A percentile compares a stretch with the other conserved stretches of the same genome.
Conservation (phyloP, 1,284 basidiomycete genomes). For the Neonothopanus nambi region DNA sequence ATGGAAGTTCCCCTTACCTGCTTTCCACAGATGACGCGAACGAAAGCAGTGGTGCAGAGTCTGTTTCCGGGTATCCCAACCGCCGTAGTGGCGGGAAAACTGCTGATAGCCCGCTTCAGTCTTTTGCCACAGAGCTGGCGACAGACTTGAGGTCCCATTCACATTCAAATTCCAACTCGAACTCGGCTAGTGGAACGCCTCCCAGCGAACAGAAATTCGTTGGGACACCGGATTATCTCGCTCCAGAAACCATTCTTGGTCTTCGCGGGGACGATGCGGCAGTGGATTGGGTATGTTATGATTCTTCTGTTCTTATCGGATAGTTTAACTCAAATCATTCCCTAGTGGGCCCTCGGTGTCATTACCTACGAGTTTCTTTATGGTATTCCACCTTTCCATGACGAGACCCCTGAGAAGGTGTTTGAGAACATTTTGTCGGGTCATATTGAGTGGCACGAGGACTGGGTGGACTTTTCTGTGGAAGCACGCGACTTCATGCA, state of each 20-base stretch:
- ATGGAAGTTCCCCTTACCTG: conserved; percentile 65
- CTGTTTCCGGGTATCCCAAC: conserved; percentile 54
- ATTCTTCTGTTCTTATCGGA: conserved; percentile 9
- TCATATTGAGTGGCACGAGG: conserved; percentile 94
- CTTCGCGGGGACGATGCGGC: conserved; percentile 93
- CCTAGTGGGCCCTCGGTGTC: conserved; percentile 96
- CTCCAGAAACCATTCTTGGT: conserved; percentile 95
- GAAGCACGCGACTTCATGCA: conserved; percentile 94
- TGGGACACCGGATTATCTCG: conserved; percentile 95
- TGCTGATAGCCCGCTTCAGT: conserved; percentile 75
- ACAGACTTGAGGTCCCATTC: conserved; percentile 75
- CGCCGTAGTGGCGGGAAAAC: conserved; percentile 52
- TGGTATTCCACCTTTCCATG: conserved; percentile 97
- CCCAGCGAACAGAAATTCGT: conserved; percentile 91
- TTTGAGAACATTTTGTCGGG: conserved; percentile 99
- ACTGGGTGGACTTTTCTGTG: conserved; percentile 83
- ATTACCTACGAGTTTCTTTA: conserved; percentile 99
- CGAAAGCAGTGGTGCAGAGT: conserved; percentile 81
- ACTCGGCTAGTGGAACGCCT: conserved; percentile 55
- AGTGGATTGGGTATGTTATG: conserved; percentile 87
- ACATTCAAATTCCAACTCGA: conserved; percentile 48
- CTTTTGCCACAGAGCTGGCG: conserved; percentile 80
- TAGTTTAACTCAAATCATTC: conserved; percentile 16
- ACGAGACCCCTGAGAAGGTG: conserved; percentile 94
- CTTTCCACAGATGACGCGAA: conserved; percentile 74